Evolutionary conservation across 768 basidiomycete genomes (phyloP).

Genomic region (Gymnopilus dilepis): DNA sequence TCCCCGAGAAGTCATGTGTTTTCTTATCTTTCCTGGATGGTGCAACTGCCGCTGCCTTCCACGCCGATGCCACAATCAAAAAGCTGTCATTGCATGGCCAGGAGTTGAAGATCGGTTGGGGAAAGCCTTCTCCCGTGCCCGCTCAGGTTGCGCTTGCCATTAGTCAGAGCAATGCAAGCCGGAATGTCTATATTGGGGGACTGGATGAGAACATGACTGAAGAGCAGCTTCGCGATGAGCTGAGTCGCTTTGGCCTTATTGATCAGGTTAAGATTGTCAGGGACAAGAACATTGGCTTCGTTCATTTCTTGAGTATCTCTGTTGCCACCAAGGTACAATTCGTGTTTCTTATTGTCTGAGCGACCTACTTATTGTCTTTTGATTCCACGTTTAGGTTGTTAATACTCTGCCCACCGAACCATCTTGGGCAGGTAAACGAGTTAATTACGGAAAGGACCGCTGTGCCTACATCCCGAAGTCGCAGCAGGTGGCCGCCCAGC

Average conservation of each 20-base stretch:
- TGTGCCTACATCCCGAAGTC: constrained; percentile 98
- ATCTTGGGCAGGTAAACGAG: constrained; percentile 93
- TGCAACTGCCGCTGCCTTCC: constrained; percentile 92
- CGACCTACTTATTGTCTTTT: constrained; percentile 3
- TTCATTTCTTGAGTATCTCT: constrained; percentile 95
- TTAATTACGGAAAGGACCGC: constrained; percentile 98
- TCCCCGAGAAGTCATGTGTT: constrained; percentile 96
- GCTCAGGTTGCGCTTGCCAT: constrained; percentile 87
- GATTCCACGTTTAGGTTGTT: constrained; percentile 69
- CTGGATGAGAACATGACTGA: constrained; percentile 91
- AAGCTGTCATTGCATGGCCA: constrained; percentile 92
- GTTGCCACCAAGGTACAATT: constrained; percentile 87
- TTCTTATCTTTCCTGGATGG: constrained; percentile 98
- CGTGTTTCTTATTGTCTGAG: constrained; percentile 25
- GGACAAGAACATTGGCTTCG: constrained; percentile 99
- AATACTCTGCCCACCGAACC: constrained; percentile 91
- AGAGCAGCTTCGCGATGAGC: constrained; percentile 89
- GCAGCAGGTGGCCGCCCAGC: constrained; percentile 87
- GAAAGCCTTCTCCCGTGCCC: constrained; percentile 90
- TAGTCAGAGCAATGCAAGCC: constrained; percentile 87
- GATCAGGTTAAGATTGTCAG: constrained; percentile 99
- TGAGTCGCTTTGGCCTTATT: constrained; percentile 92
- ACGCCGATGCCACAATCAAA: constrained; percentile 95
- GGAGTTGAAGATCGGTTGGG: constrained; percentile 99
- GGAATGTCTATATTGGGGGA: constrained; percentile 97